Conservation (phyloP, 2,329 filamentous ascomycete species). For the Saccharata proteae region DNA sequence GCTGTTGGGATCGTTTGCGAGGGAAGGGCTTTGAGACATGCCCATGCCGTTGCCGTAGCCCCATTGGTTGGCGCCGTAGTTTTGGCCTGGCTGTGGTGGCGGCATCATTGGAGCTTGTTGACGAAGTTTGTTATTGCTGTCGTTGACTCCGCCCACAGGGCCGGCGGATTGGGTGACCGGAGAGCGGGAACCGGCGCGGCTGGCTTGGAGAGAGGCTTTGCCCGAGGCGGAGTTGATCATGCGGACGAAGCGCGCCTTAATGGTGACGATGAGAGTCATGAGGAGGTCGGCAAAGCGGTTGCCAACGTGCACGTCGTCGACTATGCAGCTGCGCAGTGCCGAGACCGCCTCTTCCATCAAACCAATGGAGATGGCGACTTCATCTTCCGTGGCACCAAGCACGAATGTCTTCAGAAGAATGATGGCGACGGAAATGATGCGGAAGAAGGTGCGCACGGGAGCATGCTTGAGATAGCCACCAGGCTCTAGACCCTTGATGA, state of each 20-base stretch:
- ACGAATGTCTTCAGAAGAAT: slow-evolving; percentile 77
- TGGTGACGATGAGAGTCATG: slow-evolving; percentile 62
- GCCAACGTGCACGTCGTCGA: slow-evolving; percentile 77
- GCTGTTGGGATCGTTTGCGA: slow-evolving; percentile 16
- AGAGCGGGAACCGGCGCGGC: slow-evolving; percentile 4
- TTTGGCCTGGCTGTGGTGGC: slow-evolving; percentile 18
- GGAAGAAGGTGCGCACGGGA: slow-evolving; percentile 73
- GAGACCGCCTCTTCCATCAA: slow-evolving; percentile 65
- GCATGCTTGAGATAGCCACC: slow-evolving; percentile 69
- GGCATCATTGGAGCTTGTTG: slow-evolving; percentile 18
- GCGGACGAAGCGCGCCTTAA: slow-evolving; percentile 58
- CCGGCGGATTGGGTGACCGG: slow-evolving; percentile 13
- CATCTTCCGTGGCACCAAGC: slow-evolving; percentile 64
- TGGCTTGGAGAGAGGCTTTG: slow-evolving; percentile 25
- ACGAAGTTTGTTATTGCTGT: slow-evolving; percentile 1
- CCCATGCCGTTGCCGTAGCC: no score
- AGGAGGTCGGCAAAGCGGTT: slow-evolving; percentile 73
- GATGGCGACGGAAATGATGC: slow-evolving; percentile 76
- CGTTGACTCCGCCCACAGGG: no score
- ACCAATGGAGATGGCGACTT: slow-evolving; percentile 62
- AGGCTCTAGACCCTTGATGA: slow-evolving; percentile 64
- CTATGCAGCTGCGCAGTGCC: slow-evolving; percentile 63
- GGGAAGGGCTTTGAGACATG: background rate
- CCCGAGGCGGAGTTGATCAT: slow-evolving; percentile 38
- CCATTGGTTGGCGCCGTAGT: no score